Percentiles rank a stretch among this genome's conserved stretches.
Evolutionary conservation across 306 rosid genomes (phyloP).

Genomic region (Quercus wislizeni): DNA sequence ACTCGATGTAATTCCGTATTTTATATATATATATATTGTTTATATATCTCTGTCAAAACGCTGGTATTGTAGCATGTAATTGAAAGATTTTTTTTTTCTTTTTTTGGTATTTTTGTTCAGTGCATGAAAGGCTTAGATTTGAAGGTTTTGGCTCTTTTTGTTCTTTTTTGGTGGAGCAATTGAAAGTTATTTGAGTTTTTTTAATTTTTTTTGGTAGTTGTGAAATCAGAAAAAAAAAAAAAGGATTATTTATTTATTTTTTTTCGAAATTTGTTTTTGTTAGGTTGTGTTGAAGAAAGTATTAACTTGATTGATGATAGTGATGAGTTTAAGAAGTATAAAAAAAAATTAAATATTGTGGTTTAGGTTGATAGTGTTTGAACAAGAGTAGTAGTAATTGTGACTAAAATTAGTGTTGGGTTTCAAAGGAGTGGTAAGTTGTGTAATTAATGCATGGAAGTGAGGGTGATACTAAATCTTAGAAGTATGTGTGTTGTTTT

Average conservation of each 20-base stretch:
- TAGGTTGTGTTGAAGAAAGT: not conserved
- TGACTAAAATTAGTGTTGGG: not conserved
- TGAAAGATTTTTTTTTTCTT: not conserved
- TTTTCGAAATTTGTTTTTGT: too few species aligned
- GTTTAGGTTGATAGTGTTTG: not conserved
- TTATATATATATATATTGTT: not conserved
- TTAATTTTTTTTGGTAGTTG: not conserved
- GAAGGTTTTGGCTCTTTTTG: not conserved
- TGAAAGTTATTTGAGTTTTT: not conserved
- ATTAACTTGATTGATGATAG: not conserved
- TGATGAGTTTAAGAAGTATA: not conserved
- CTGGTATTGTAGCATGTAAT: not conserved
- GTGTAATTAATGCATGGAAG: not conserved
- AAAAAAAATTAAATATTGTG: not conserved
- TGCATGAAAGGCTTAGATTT: not conserved
- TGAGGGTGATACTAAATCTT: not conserved
- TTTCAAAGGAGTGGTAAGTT: not conserved
- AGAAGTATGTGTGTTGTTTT: not conserved
- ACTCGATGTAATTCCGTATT: not conserved
- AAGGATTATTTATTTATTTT: too few species aligned
- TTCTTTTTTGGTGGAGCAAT: not conserved
- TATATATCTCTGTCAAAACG: not conserved
- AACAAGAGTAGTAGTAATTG: not conserved
- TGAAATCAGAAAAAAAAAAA: not conserved
- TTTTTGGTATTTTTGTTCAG: not conserved